Conservation (phyloP, 768 basidiomycete species). For the Auricularia heimuer region DNA sequence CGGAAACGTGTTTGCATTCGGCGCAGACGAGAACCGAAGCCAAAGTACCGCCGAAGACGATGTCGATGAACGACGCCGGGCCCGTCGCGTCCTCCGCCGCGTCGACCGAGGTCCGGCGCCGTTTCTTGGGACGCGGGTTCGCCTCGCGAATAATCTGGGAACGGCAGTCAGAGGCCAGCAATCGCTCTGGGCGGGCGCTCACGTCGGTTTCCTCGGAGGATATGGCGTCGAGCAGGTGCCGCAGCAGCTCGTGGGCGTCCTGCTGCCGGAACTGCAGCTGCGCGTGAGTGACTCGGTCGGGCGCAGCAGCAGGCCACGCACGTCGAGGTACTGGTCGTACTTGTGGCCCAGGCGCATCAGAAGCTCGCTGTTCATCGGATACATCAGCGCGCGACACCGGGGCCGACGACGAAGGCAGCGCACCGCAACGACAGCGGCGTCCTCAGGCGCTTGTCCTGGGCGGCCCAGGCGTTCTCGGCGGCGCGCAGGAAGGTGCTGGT, state of each 20-base stretch:
- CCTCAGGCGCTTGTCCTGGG: neutral
- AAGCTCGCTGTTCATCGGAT: constrained; percentile 36
- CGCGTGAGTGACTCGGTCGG: too few relatives aligned
- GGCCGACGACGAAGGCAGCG: neutral
- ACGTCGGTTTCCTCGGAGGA: constrained; percentile 93
- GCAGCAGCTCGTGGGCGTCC: constrained; percentile 89
- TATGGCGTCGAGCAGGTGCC: constrained; percentile 83
- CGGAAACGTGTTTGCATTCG: constrained; percentile 73
- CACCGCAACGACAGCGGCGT: neutral
- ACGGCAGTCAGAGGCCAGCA: neutral
- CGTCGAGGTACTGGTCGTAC: constrained; percentile 87
- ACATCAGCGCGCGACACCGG: neutral
- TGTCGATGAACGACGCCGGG: constrained; percentile 70
- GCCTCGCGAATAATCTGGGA: constrained; percentile 74
- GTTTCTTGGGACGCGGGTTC: constrained; percentile 33
- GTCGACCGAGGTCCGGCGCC: neutral
- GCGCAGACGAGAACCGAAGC: constrained; percentile 91
- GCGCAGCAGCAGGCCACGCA: constrained; percentile 3
- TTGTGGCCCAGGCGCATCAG: constrained; percentile 65
- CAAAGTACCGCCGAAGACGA: constrained; percentile 82
- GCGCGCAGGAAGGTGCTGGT: neutral
- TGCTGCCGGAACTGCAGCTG: constrained; percentile 65
- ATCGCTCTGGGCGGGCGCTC: constrained; percentile 16
- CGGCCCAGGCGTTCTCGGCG: neutral
- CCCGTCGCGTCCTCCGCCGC: constrained; percentile 10